These are phyloP conservation scores for Cryptosporidium ubiquitum DNA, from an alignment of 169 alveolate species.

Conservation along the genomic window DNA sequence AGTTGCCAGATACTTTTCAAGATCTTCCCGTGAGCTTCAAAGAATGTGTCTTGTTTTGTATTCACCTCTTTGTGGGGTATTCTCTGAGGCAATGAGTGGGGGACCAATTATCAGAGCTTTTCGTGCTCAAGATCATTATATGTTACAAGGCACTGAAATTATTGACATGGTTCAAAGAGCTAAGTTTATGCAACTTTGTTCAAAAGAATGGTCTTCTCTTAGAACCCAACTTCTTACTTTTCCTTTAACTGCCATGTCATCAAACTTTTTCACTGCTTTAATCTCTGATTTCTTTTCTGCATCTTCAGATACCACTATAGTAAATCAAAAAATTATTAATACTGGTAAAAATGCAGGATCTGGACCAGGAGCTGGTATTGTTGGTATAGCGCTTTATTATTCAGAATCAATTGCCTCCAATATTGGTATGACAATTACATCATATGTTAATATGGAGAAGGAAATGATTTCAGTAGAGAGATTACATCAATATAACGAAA, in stretches of 20 bases:
- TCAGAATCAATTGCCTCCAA: slow-evolving; percentile 77
- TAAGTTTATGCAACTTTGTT: slow-evolving; percentile 59
- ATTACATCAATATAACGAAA: slow-evolving; percentile 59
- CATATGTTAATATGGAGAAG: slow-evolving; percentile 75
- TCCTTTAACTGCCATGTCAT: slow-evolving; percentile 74
- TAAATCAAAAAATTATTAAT: background rate
- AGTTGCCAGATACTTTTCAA: slow-evolving; percentile 77
- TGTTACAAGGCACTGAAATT: slow-evolving; percentile 65
- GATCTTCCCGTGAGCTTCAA: slow-evolving; percentile 79
- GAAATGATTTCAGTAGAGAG: slow-evolving; percentile 80
- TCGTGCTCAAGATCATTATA: slow-evolving; percentile 58
- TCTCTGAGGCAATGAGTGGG: slow-evolving; percentile 74
- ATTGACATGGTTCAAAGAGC: slow-evolving; percentile 65
- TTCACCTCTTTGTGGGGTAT: slow-evolving; percentile 73
- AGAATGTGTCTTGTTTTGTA: slow-evolving; percentile 69
- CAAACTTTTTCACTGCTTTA: slow-evolving; percentile 20
- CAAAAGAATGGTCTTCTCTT: slow-evolving; percentile 76
- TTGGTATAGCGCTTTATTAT: slow-evolving; percentile 78
- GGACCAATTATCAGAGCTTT: slow-evolving; percentile 66
- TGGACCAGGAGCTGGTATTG: slow-evolving; percentile 63
- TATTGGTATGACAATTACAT: slow-evolving; percentile 73
- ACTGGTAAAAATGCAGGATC: slow-evolving; percentile 13
- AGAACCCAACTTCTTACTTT: slow-evolving; percentile 79
- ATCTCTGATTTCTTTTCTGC: background rate
- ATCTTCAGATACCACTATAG: background rate